Evolutionary conservation across 768 basidiomycete species (phyloP).

Genomic region (Suillus occidentalis): DNA sequence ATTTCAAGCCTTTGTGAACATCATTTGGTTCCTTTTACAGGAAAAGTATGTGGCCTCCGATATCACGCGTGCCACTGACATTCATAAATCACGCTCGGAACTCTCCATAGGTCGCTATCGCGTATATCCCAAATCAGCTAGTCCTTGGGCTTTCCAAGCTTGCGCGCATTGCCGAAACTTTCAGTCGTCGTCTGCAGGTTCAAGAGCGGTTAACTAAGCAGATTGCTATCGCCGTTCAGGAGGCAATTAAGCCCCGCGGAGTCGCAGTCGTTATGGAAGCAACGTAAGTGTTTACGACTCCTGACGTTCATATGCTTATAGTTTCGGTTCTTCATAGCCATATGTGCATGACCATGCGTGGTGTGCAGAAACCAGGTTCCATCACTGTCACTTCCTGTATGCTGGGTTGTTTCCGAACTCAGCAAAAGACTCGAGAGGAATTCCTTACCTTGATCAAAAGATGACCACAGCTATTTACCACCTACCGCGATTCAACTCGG

Average conservation of each 20-base stretch:
- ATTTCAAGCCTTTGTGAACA: constrained; percentile 98
- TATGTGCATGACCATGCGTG: constrained; percentile 99
- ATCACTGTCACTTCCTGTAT: constrained; percentile 96
- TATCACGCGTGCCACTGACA: constrained; percentile 5
- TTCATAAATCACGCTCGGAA: constrained; percentile 20
- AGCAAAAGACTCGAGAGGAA: constrained; percentile 98
- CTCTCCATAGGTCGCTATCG: constrained; percentile 82
- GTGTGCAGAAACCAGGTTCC: constrained; percentile 97
- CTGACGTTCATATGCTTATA: constrained; percentile 15
- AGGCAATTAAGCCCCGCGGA: constrained; percentile 95
- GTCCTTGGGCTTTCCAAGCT: constrained; percentile 96
- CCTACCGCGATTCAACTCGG: constrained; percentile 50
- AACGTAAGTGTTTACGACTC: constrained; percentile 59
- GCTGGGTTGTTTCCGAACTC: constrained; percentile 97
- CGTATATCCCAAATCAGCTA: constrained; percentile 93
- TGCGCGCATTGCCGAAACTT: constrained; percentile 95
- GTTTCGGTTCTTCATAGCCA: constrained; percentile 52
- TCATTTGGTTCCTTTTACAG: constrained; percentile 96
- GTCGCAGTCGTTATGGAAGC: constrained; percentile 99
- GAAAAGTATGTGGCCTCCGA: constrained; percentile 66
- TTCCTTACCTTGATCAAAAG: constrained; percentile 84
- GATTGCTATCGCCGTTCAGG: constrained; percentile 96
- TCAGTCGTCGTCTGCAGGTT: constrained; percentile 92
- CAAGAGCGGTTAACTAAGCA: constrained; percentile 98
- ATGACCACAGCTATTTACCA: constrained; percentile 13